Percentiles rank a stretch among this genome's conserved stretches.
phyloP scores from a whole-genome alignment of 1,284 basidiomycete genomes.

The Abortiporus biennis region DNA sequence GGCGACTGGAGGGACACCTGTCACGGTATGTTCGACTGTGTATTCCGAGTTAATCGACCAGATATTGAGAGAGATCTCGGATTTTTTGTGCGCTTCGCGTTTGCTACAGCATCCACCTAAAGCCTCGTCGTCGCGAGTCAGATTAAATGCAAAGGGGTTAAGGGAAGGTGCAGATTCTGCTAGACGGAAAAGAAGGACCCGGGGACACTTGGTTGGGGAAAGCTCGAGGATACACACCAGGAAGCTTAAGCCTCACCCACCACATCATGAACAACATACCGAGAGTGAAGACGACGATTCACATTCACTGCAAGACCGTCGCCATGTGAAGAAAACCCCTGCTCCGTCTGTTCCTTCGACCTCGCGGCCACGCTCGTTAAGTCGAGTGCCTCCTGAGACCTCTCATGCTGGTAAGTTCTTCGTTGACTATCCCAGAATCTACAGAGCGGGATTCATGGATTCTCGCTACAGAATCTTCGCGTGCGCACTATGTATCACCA shows the following conservation, averaged over 20 bases:
- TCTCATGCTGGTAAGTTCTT: not conserved
- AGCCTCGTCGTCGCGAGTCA: constrained; percentile 4
- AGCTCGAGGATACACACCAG: too few species aligned
- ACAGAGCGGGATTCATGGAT: not conserved
- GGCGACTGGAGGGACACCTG: constrained; percentile 44
- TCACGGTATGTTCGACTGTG: constrained; percentile 17
- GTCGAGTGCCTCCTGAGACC: not conserved
- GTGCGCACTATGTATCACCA: constrained; percentile 1
- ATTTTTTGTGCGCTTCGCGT: not conserved
- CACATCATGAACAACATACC: not conserved
- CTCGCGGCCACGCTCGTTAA: not conserved
- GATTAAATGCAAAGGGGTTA: constrained; percentile 13
- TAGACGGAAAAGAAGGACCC: too few species aligned
- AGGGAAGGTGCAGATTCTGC: constrained; percentile 10
- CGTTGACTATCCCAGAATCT: not conserved
- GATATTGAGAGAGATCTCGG: not conserved
- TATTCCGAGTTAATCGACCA: not conserved
- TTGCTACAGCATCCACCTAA: not conserved
- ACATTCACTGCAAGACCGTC: not conserved
- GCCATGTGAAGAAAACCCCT: not conserved
- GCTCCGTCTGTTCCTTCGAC: not conserved
- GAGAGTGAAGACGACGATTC: not conserved
- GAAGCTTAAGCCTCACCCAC: not conserved
- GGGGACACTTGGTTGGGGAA: too few species aligned
- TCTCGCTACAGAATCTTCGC: not conserved